These are phyloP conservation scores for Talaromyces marneffei DNA, from an alignment of 2,329 filamentous ascomycete species.

Conservation along the genomic window DNA sequence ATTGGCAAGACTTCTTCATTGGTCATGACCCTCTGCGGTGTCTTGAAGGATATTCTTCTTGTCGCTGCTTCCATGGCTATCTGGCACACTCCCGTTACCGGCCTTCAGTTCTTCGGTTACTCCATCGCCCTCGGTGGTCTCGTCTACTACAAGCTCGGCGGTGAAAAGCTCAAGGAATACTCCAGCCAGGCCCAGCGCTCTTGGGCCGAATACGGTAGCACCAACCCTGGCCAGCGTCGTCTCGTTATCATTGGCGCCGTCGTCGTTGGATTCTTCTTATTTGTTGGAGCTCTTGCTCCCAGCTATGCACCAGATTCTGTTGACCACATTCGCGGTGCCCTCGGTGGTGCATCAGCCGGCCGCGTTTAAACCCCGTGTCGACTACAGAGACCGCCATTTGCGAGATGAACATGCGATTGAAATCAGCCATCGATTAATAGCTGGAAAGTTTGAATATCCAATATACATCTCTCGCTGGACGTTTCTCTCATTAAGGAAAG, in stretches of 20 bases:
- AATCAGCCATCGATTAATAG: too few species aligned
- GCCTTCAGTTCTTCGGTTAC: conserved; percentile 72
- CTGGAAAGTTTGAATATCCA: background rate
- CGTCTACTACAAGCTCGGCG: conserved; percentile 64
- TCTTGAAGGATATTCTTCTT: conserved; percentile 82
- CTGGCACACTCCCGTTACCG: conserved; percentile 66
- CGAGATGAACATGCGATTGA: background rate
- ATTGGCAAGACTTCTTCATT: conserved; percentile 84
- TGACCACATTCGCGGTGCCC: conserved; percentile 31
- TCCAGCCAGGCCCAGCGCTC: conserved; percentile 64
- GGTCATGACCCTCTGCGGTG: conserved; percentile 77
- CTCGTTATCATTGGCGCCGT: conserved; percentile 62
- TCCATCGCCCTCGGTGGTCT: conserved; percentile 61
- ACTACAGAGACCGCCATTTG: background rate
- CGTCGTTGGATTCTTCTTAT: conserved; percentile 63
- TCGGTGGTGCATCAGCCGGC: conserved; percentile 30
- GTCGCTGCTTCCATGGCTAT: conserved; percentile 70
- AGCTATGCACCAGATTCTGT: conserved; percentile 36
- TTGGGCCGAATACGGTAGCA: conserved; percentile 80
- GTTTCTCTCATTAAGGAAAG: background rate
- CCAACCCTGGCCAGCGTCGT: conserved; percentile 72
- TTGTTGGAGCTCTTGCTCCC: conserved; percentile 59
- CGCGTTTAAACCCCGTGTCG: conserved; percentile 23
- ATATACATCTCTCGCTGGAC: background rate
- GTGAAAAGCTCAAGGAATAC: conserved; percentile 77